A percentile compares a stretch with the other conserved stretches of the same genome.
Conservation (phyloP, 2,329 filamentous ascomycete genomes). For the Neophaeococcomyces aloes region DNA sequence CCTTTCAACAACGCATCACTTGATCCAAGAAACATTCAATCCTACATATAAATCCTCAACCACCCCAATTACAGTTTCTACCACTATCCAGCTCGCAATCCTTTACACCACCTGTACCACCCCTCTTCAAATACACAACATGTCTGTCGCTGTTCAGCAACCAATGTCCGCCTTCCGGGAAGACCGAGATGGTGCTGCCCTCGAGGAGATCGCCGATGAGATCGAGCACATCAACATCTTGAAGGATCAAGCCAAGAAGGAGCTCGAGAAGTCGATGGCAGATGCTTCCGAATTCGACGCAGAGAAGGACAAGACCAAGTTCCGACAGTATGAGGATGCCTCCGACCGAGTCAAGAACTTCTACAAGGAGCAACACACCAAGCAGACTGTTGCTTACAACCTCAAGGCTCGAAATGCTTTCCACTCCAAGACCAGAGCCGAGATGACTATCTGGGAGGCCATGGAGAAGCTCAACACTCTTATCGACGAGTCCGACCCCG, state of each 20-base stretch:
- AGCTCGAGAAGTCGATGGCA: slow-evolving; percentile 26
- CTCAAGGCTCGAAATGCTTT: slow-evolving; percentile 65
- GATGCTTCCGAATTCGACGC: slow-evolving; percentile 56
- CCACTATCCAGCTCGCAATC: no score
- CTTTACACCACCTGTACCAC: no score
- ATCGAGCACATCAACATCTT: slow-evolving; percentile 52
- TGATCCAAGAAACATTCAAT: no score
- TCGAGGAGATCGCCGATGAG: slow-evolving; percentile 49
- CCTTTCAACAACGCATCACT: no score
- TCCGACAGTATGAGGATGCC: slow-evolving; percentile 73
- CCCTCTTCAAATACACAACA: no score
- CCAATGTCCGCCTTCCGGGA: slow-evolving; percentile 21
- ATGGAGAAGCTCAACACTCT: slow-evolving; percentile 88
- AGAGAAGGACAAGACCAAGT: slow-evolving; percentile 67
- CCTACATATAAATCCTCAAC: no score
- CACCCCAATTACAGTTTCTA: no score
- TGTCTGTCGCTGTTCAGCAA: slow-evolving; percentile 6
- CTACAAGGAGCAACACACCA: slow-evolving; percentile 61
- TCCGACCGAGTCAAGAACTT: slow-evolving; percentile 79
- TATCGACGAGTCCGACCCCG: slow-evolving; percentile 83
- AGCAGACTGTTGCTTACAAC: slow-evolving; percentile 59
- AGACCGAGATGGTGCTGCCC: slow-evolving; percentile 45
- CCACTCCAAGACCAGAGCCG: slow-evolving; percentile 54
- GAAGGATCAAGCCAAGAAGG: slow-evolving; percentile 44
- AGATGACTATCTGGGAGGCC: slow-evolving; percentile 82